Percentiles rank a stretch among this genome's conserved stretches.
Conservation (phyloP, 306 rosid genomes). For the Delonix regia region DNA sequence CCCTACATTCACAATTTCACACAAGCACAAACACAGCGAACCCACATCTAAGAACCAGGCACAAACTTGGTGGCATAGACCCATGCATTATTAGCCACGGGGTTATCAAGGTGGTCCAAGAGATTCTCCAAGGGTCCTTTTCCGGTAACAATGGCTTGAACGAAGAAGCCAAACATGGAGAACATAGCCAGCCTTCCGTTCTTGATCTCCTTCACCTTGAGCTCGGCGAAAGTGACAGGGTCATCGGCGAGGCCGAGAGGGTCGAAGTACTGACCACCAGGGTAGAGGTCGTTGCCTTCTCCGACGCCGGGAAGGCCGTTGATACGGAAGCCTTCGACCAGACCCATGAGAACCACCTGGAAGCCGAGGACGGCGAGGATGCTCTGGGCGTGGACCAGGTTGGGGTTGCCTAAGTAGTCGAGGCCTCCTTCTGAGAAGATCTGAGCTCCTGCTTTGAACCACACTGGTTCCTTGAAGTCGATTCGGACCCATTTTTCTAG, state of each 20-base stretch:
- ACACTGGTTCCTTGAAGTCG: conserved; percentile 89
- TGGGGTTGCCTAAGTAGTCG: conserved; percentile 89
- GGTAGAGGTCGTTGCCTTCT: conserved; percentile 87
- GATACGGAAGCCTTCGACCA: conserved; percentile 87
- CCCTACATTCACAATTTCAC: conserved; percentile 27
- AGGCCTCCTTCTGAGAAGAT: conserved; percentile 92
- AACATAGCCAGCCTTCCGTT: conserved; percentile 91
- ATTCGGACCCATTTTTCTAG: conserved; percentile 71
- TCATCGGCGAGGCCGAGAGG: conserved; percentile 93
- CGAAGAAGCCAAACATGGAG: conserved; percentile 96
- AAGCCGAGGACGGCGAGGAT: conserved; percentile 80
- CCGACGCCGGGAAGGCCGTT: conserved; percentile 90
- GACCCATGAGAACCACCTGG: conserved; percentile 88
- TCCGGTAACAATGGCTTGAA: conserved; percentile 94
- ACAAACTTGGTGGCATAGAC: conserved; percentile 91
- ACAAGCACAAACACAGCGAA: not conserved
- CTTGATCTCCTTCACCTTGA: conserved; percentile 91
- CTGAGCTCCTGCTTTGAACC: conserved; percentile 96
- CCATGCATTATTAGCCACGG: conserved; percentile 95
- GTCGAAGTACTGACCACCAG: conserved; percentile 92
- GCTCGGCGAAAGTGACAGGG: conserved; percentile 81
- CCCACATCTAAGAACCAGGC: conserved; percentile 64
- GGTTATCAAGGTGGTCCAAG: conserved; percentile 85
- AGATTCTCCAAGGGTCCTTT: conserved; percentile 92
- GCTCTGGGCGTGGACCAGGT: conserved; percentile 93